Conservation (phyloP, 129 eudicot genomes). For the Rutidosis leptorrhynchoides region DNA sequence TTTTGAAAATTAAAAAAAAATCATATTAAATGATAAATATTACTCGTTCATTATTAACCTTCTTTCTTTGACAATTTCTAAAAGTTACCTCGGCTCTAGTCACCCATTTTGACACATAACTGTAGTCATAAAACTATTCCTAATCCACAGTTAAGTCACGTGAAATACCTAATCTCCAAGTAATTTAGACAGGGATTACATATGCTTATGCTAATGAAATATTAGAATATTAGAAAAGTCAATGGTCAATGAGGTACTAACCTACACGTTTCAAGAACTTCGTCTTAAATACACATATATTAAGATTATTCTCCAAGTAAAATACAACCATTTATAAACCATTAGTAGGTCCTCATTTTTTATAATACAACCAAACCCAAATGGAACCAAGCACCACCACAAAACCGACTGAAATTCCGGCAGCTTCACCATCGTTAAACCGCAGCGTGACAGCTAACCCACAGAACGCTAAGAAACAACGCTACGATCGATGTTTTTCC, state of each 20-base stretch:
- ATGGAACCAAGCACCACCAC: conserved; percentile 37
- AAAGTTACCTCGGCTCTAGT: not conserved
- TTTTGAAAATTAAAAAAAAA: too few relatives aligned
- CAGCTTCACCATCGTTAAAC: conserved; percentile 20
- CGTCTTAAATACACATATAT: conserved; percentile 1
- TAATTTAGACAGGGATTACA: not conserved
- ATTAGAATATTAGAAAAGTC: conserved; percentile 34
- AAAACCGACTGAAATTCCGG: conserved; percentile 1
- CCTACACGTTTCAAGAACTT: conserved; percentile 36
- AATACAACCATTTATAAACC: conserved; percentile 34
- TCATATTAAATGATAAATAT: too few relatives aligned
- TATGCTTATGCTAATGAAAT: not conserved
- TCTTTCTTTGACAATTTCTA: not conserved
- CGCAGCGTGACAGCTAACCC: not conserved
- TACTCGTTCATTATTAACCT: too few relatives aligned
- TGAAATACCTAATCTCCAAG: not conserved
- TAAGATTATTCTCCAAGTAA: conserved; percentile 24
- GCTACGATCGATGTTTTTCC: conserved; percentile 46
- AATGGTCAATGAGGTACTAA: conserved; percentile 28
- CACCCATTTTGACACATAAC: not conserved
- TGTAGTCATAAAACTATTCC: not conserved
- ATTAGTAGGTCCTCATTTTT: conserved; percentile 1
- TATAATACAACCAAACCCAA: conserved; percentile 10
- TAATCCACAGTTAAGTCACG: not conserved
- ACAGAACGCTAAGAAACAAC: conserved; percentile 38